Base-by-base conservation (phyloP, 2,329 filamentous ascomycete genomes). In the Scleromitrula shiraiana region DNA sequence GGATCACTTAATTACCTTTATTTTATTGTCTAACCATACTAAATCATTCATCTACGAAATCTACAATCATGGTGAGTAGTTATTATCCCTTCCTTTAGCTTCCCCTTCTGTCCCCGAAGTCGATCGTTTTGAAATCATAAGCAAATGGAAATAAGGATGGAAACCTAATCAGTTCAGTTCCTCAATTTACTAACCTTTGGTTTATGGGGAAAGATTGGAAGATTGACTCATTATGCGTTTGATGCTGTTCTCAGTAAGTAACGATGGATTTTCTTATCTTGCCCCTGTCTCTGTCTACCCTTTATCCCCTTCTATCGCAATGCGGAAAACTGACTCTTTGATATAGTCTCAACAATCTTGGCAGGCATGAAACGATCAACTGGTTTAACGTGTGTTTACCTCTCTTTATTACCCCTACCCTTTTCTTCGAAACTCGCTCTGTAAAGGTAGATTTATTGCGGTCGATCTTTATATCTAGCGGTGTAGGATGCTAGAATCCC, bases 301-400 rank as follows among this genome's bases (percentile, higher is more conserved):
- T 17, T n/a, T 4, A 12, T 30, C 29, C 29, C 19, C 35, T 15
- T 39, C 4, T 7, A 37, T 14, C n/a, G n/a, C 10, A n/a, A 17
- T n/a, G 32, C 17, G 14, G 9, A 10, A 22, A 30, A 32, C 42
- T 23, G 37, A 23, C 15, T 30, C 24, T 39, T 49, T 29, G 50
- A 62, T 20, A 52, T 51, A 94, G 87, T 98, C 68, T 98, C 93
- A 62, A 88, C 93, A 55, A 91, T 97, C 67, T 82, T 98, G 58
- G 93, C 93, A 32, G 93, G 93, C 63, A 90, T 98, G 75, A 94
- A 95, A 73, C 88, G 93, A 60, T 96, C 91, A 56, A 97, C 93
- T 53, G 93, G 93, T 63, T 77, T 98, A 71, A 96, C 90, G 93
- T 98, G 86, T 79, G 87, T 85, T 33, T 15, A 17, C 24, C 50